These are phyloP conservation scores for Glutinoglossum americanum DNA, from an alignment of 495 filamentous ascomycete genomes.

Conservation along the genomic window DNA sequence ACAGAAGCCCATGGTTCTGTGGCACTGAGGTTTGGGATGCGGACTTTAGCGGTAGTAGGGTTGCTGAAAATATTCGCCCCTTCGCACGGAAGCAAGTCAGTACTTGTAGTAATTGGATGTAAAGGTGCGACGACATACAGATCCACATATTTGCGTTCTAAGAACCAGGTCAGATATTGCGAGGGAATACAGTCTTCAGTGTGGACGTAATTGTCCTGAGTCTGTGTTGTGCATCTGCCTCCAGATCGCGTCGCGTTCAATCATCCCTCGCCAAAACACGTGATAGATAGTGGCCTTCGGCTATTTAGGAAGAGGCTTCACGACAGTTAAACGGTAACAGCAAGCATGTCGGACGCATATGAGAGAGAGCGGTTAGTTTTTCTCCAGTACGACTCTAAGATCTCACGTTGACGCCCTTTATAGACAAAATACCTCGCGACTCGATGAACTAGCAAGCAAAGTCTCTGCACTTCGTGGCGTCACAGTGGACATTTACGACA, in stretches of 20 bases:
- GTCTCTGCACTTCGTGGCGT: constrained; percentile 79
- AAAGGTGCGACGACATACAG: not conserved
- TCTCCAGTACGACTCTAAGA: not conserved
- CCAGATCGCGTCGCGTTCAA: not conserved
- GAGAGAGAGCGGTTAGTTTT: constrained; percentile 56
- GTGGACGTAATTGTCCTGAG: not conserved
- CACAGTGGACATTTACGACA: constrained; percentile 98
- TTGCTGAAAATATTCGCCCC: not conserved
- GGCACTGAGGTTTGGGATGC: not conserved
- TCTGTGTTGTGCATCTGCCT: not conserved
- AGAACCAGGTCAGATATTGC: not conserved
- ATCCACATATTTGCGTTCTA: not conserved
- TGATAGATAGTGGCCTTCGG: not conserved
- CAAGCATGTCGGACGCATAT: constrained; percentile 78
- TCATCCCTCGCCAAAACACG: not conserved
- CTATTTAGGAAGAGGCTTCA: not conserved
- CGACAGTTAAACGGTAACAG: not conserved
- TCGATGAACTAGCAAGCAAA: constrained; percentile 75
- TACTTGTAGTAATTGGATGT: not conserved
- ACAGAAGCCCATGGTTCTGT: not conserved
- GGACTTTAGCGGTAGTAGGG: not conserved
- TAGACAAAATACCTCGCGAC: constrained; percentile 86
- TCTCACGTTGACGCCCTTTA: constrained; percentile 2
- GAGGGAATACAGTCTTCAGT: not conserved
- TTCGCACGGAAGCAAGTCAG: not conserved